phyloP scores from a whole-genome alignment of 2,329 filamentous ascomycete genomes.

The Magnaporthiopsis incrustans region DNA sequence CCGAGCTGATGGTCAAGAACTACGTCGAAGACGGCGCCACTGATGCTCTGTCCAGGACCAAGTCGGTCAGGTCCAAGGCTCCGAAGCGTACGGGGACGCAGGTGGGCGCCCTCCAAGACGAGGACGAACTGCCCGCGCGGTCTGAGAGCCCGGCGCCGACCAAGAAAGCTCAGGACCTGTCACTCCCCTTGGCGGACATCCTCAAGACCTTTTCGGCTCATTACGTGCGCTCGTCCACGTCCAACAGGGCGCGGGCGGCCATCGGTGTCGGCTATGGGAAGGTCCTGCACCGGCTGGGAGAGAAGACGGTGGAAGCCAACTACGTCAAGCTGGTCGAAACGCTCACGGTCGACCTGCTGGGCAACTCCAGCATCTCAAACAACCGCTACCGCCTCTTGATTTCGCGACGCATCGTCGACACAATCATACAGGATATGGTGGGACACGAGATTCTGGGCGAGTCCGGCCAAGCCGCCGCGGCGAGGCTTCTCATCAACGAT shows the following conservation, averaged over 20 bases:
- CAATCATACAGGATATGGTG: conserved; percentile 75
- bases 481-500: conserved; percentile 74
- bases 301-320: conserved; percentile 72
- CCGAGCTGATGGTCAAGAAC: conserved; percentile 73
- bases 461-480: conserved; percentile 76
- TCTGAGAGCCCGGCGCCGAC: conserved; percentile 65
- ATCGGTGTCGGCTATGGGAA: conserved; percentile 83
- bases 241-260: conserved; percentile 72
- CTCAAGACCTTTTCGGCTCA: conserved; percentile 71
- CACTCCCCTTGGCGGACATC: conserved; percentile 69
- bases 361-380: conserved; percentile 64
- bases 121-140: conserved; percentile 60
- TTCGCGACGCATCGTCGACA: conserved; percentile 75
- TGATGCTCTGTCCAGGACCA: conserved; percentile 44
- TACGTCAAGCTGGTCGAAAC: conserved; percentile 77
- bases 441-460: conserved; percentile 79
- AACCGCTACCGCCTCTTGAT: conserved; percentile 85
- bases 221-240: conserved; percentile 70
- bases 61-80: conserved; percentile 56
- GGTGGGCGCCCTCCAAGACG: conserved; percentile 56
- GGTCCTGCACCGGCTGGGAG: conserved; percentile 69
- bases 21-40: conserved; percentile 52
- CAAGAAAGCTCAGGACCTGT: conserved; percentile 65
- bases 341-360: conserved; percentile 71
- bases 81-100: conserved; percentile 52